Evolutionary conservation across 1,284 basidiomycete genomes (phyloP), one percentile per base, ranked within the genome.

Genomic region (Sporisorium scitamineum): DNA sequence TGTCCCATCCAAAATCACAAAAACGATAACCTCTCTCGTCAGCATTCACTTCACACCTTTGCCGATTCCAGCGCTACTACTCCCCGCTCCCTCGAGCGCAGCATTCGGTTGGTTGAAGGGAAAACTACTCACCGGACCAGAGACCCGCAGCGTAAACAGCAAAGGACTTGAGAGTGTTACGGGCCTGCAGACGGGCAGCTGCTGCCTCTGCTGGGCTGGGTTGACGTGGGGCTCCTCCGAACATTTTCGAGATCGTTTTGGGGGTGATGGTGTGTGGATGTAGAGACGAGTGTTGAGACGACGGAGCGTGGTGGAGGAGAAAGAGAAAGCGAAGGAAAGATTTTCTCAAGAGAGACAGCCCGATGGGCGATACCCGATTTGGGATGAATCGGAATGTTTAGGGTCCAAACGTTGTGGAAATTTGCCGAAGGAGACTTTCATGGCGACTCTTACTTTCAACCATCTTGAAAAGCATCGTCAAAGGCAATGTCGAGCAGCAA

Each of bases 181-280:
- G 44, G 3, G 69, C 66, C 42, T 68, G 64, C 16, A 72, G 20
- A 13, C 65, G 65, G 9, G 70, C 74, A 4, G 56, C 61, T 26
- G 74, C 74, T 9, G 65, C 51, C 45, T 76, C 74, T 18, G 50
- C 47, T 14, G 74, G 47, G 16, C 45, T 52, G 5, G 70, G 74
- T 61, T 70, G 61, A n/a, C 55, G 42, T 31, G 73, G 73, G 7
- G 65, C 66, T 42, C 74, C 74, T 59, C 74, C 74, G 55, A 76
- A 76, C 74, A 76, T 76, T 16, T 22, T 68, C 52, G 24, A 13
- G 37, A 31, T 29, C 4, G n/a, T n/a, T 11, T 54, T 22, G 6
- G 48, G 6, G 48, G 44, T 54, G 54, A 27, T n/a, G 26, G 27
- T 31, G 18, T 9, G n/a, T 31, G 24, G 29, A 7, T 31, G 42